Evolutionary conservation across 2,329 filamentous ascomycete species (phyloP).

Genomic region (Fusarium floridanum): DNA sequence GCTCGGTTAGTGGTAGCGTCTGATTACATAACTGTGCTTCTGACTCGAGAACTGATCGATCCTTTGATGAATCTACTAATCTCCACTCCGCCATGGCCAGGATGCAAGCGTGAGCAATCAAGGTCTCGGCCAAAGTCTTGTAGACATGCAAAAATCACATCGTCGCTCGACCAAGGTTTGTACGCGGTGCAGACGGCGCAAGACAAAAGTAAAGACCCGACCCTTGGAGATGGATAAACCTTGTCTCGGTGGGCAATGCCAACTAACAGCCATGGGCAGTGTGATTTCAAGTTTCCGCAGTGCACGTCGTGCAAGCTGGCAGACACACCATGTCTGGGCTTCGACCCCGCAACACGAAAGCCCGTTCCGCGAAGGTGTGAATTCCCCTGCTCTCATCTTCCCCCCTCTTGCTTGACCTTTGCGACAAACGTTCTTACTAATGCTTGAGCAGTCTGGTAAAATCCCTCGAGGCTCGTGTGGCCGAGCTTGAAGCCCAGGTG

Average conservation of each 20-base stretch:
- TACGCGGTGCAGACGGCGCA: background rate
- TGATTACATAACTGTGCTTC: background rate
- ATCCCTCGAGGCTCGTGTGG: background rate
- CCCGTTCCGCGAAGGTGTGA: background rate
- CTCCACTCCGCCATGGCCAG: background rate
- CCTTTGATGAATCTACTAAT: background rate
- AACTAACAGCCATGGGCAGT: background rate
- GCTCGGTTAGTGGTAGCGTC: background rate
- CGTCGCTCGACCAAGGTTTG: background rate
- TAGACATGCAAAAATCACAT: background rate
- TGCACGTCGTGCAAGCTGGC: background rate
- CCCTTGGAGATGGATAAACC: background rate
- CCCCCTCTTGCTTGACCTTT: too few relatives aligned
- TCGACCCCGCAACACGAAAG: background rate
- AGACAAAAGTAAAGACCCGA: background rate
- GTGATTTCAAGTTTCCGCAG: background rate
- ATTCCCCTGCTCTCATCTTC: too few relatives aligned
- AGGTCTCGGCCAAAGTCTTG: background rate
- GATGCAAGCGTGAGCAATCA: background rate
- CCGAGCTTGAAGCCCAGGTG: background rate
- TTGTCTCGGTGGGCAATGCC: background rate
- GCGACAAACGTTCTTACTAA: background rate
- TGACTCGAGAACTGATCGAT: background rate
- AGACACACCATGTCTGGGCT: background rate
- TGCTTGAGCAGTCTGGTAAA: background rate